A percentile compares a stretch with the other conserved stretches of the same genome.
These are phyloP conservation scores for Leishmania tropica DNA, from an alignment of 208 protist species.

Conservation along the genomic window DNA sequence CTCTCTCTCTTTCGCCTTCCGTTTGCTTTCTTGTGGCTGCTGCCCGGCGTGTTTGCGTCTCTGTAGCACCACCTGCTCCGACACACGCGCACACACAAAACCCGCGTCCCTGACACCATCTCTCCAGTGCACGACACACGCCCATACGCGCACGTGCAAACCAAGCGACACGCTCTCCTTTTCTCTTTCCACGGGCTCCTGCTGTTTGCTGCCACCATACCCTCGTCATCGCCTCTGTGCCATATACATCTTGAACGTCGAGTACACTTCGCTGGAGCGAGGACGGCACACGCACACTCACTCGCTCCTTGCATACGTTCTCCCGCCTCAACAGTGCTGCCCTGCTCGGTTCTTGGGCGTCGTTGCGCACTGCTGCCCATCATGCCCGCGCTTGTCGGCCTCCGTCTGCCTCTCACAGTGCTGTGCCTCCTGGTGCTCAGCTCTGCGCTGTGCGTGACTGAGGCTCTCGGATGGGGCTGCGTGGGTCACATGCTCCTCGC, in stretches of 20 bases:
- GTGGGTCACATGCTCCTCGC: conserved; percentile 87
- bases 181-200: neutral
- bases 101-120: neutral
- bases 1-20: neutral
- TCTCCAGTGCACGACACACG: neutral
- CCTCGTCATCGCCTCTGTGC: neutral
- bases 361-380: neutral
- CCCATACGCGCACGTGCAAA: neutral
- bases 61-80: neutral
- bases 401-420: neutral
- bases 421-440: conserved; percentile 8
- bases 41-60: neutral
- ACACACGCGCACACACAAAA: neutral
- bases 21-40: neutral
- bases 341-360: neutral
- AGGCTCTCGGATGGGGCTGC: conserved; percentile 70
- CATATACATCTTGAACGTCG: neutral
- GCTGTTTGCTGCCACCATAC: neutral
- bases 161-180: neutral
- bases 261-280: neutral
- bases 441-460: conserved; percentile 13
- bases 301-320: neutral
- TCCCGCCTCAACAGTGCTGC: neutral
- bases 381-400: neutral
- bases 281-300: neutral